Evolutionary conservation across 805 yeast genomes (phyloP).

Genomic region (Lipomyces anomalus): DNA sequence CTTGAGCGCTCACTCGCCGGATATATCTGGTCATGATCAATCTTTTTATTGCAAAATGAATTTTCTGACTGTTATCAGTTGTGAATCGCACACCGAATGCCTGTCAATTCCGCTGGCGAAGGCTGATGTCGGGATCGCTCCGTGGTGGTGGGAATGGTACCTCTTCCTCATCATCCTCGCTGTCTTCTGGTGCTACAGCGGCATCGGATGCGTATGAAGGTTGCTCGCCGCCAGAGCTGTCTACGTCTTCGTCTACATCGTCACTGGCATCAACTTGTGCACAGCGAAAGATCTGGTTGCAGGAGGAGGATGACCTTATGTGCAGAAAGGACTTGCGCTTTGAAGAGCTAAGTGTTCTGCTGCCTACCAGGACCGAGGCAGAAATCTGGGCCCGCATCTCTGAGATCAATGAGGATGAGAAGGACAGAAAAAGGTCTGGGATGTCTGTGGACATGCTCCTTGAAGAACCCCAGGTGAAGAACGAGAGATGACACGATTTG

Average conservation of each 20-base stretch:
- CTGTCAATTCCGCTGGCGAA: conserved; percentile 84
- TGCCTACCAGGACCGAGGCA: conserved; percentile 68
- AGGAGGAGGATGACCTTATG: conserved; percentile 65
- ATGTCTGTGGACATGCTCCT: too few species aligned
- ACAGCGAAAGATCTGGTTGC: conserved; percentile 41
- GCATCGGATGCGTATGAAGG: conserved; percentile 8
- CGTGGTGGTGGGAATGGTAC: conserved; percentile 26
- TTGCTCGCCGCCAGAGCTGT: conserved; percentile 1
- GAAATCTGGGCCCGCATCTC: conserved; percentile 61
- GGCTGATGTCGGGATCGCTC: conserved; percentile 47
- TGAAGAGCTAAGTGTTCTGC: conserved; percentile 65
- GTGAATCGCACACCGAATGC: conserved; percentile 81
- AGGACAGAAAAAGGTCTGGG: too few species aligned
- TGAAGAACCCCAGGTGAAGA: too few species aligned
- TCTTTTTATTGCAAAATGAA: conserved; percentile 1
- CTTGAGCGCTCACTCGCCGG: background rate
- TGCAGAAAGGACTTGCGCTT: conserved; percentile 56
- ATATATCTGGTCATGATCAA: background rate
- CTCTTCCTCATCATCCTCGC: background rate
- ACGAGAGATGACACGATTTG: too few species aligned
- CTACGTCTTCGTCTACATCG: background rate
- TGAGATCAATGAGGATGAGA: background rate
- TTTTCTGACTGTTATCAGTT: conserved; percentile 29
- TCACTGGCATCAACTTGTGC: background rate
- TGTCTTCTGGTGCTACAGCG: conserved; percentile 9